A percentile compares a stretch with the other conserved stretches of the same genome.
These are phyloP conservation scores for Diaporthe eres DNA, from an alignment of 2,329 filamentous ascomycete genomes.

Conservation along the genomic window DNA sequence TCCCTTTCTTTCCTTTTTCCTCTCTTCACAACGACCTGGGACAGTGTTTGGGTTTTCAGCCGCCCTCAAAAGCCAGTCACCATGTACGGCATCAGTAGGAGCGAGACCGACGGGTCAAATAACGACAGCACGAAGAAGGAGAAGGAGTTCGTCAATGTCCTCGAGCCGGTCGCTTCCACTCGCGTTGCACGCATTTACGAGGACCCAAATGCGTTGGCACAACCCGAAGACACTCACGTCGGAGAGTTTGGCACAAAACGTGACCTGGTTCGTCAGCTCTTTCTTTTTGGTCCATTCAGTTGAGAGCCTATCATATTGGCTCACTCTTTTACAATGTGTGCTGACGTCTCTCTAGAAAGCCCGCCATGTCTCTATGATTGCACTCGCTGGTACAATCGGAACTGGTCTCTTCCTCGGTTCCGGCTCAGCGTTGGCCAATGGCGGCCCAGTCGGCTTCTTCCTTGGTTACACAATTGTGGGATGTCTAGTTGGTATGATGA, in stretches of 20 bases:
- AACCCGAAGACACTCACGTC: constrained; percentile 37
- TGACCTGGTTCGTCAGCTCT: constrained; percentile 33
- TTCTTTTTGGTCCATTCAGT: not conserved
- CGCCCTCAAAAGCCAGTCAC: constrained; percentile 18
- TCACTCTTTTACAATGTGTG: not conserved
- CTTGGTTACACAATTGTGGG: constrained; percentile 71
- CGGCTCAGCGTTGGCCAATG: constrained; percentile 71
- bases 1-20: not conserved
- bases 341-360: constrained; percentile 35
- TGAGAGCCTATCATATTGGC: not conserved
- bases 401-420: constrained; percentile 72
- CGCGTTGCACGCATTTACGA: constrained; percentile 31
- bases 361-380: constrained; percentile 53
- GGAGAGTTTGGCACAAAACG: constrained; percentile 41
- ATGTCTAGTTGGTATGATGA: constrained; percentile 70
- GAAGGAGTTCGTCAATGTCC: constrained; percentile 25
- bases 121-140: constrained; percentile 37
- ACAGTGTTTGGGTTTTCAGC: constrained; percentile 11
- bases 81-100: constrained; percentile 37
- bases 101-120: constrained; percentile 29
- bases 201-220: constrained; percentile 33
- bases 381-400: constrained; percentile 57
- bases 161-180: constrained; percentile 32
- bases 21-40: not conserved
- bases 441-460: constrained; percentile 71